phyloP scores from a whole-genome alignment of 164 flowering plant species.

The Saururus chinensis region DNA sequence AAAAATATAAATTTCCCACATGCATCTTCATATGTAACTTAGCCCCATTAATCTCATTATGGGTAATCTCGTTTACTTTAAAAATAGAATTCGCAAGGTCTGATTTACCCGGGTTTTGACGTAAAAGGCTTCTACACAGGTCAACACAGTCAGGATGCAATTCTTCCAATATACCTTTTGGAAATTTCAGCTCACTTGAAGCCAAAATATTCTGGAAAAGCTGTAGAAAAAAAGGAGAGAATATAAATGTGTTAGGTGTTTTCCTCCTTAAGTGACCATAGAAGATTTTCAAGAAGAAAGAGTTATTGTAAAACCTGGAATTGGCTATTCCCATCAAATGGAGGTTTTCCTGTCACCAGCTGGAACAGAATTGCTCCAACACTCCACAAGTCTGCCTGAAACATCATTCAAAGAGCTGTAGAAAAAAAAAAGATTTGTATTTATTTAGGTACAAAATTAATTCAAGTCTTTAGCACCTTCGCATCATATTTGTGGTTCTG shows the following conservation, averaged over 20 bases:
- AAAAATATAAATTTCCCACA: too few relatives aligned
- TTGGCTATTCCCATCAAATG: constrained; percentile 46
- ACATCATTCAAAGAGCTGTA: not conserved
- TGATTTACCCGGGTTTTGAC: constrained; percentile 40
- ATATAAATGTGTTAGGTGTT: not conserved
- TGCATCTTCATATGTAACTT: too few relatives aligned
- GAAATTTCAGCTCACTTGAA: constrained; percentile 39
- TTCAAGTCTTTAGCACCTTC: constrained; percentile 24
- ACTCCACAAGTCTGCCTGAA: constrained; percentile 70
- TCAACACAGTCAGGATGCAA: constrained; percentile 41
- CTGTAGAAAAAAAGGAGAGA: constrained; percentile 19
- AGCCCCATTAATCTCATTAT: too few relatives aligned
- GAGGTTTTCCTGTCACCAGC: constrained; percentile 52
- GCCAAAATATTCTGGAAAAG: constrained; percentile 45
- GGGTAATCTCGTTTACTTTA: not conserved
- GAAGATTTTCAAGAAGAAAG: not conserved
- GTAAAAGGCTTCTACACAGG: constrained; percentile 51
- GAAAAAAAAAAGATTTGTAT: constrained; percentile 2
- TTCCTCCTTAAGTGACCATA: not conserved
- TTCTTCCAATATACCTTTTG: constrained; percentile 28
- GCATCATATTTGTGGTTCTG: constrained; percentile 50
- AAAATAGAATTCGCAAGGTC: not conserved
- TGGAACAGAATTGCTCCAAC: constrained; percentile 57
- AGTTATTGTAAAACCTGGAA: constrained; percentile 29
- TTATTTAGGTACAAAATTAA: not conserved